Evolutionary conservation across 768 basidiomycete genomes (phyloP), one percentile per base, ranked within the genome.

Genomic region (Auricularia cornea): DNA sequence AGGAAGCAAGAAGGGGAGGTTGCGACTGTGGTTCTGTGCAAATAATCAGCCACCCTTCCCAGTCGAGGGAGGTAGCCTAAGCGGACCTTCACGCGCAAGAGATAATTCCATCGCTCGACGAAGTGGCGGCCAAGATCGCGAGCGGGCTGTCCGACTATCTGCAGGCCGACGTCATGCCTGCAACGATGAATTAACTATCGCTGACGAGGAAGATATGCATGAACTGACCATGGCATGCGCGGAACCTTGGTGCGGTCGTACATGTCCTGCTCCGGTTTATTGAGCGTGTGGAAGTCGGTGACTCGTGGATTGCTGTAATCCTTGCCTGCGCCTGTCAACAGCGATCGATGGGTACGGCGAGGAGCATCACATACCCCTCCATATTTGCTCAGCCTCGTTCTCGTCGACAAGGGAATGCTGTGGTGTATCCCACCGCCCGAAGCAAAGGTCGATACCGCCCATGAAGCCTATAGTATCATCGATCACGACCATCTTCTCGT

Each of bases 381-480:
- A 98, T 63, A 99, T 89, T 2, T 75, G 75, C 70, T 87, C 84
- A 23, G 81, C 75, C n/a, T 89, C 85, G 3, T 83, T 82, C 71
- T 98, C 94, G 69, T 99, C 97, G 16, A 88, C 79, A 40, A 98
- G 78, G 30, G 87, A 85, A 73, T 99, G 97, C 64, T 96, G 96
- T 2, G 96, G 85, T 1, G 96, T 96, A 72, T 99, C 97, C 97
- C 96, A 98, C 84, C 92, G 81, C 70, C 94, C 93, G 68, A 94
- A 97, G 72, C 92, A 96, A 35, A 96, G 81, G 74, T 99, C 97
- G 51, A 99, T 75, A 2, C 97, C 97, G 20, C 97, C 97, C 92
- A 94, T 97, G 76, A 98, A 99, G 0, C 92, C 95, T 66, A 98
- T 97, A 1, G 93, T 86, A 72, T 97, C 91, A 72, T 99, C 97